Evolutionary conservation across 257 asterid genomes (phyloP).

Genomic region (Solanum arcanum): DNA sequence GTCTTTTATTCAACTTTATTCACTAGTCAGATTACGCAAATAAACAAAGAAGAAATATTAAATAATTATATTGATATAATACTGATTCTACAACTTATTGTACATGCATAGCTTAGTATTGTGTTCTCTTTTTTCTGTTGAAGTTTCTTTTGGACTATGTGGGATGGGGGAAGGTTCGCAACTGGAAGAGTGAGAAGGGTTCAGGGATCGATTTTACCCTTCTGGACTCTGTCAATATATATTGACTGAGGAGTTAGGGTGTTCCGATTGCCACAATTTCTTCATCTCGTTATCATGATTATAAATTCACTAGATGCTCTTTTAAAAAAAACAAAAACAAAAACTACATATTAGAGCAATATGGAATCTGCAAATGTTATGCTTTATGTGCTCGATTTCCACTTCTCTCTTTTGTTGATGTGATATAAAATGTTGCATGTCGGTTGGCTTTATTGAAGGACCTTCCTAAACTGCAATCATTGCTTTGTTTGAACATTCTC

Average conservation of each 20-base stretch:
- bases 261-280: not conserved
- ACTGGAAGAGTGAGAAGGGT: not conserved
- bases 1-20: not conserved
- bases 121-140: not conserved
- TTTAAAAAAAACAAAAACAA: not conserved
- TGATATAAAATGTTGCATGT: not conserved
- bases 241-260: not conserved
- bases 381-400: not conserved
- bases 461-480: not conserved
- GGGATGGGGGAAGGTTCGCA: not conserved
- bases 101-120: not conserved
- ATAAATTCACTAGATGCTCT: not conserved
- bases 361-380: not conserved
- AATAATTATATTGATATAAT: not conserved
- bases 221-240: not conserved
- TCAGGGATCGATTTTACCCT: not conserved
- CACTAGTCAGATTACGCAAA: not conserved
- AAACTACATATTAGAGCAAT: not conserved
- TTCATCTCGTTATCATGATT: not conserved
- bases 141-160: not conserved
- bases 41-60: not conserved
- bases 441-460: not conserved
- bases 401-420: not conserved
- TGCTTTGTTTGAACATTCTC: not conserved
- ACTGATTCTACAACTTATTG: not conserved